A percentile compares a stretch with the other conserved stretches of the same genome.
Conservation (phyloP, 768 basidiomycete genomes). For the Tricholomella constricta region DNA sequence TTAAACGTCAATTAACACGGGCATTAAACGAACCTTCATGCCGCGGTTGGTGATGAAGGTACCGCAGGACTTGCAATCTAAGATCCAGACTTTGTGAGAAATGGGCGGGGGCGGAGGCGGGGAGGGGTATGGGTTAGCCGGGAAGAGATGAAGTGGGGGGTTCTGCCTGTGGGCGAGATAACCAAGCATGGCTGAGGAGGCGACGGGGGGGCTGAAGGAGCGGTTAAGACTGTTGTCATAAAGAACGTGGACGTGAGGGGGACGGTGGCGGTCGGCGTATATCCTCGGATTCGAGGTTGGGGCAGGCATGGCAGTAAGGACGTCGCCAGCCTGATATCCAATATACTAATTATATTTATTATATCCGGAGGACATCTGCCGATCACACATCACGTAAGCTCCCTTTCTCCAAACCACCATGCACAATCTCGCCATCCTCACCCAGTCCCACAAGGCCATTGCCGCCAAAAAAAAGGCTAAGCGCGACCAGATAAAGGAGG, state of each 20-base stretch:
- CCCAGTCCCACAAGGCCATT: constrained; percentile 61
- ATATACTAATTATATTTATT: constrained; percentile 11
- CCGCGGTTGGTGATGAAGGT: constrained; percentile 81
- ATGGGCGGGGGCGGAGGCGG: constrained; percentile 44
- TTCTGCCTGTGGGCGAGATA: constrained; percentile 35
- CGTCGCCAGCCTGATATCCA: constrained; percentile 13
- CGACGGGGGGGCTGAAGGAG: constrained; percentile 12
- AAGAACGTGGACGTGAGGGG: constrained; percentile 26
- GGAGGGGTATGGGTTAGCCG: constrained; percentile 43
- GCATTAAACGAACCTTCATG: constrained; percentile 62
- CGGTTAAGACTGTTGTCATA: constrained; percentile 18
- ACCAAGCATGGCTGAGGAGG: constrained; percentile 26
- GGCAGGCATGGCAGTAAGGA: constrained; percentile 7
- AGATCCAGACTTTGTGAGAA: constrained; percentile 77
- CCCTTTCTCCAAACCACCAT: constrained; percentile 10
- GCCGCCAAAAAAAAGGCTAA: constrained; percentile 70
- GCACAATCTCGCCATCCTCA: constrained; percentile 53
- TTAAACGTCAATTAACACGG: constrained; percentile 6
- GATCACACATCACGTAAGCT: constrained; percentile 20
- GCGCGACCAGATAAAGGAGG: constrained; percentile 69
- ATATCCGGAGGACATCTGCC: constrained; percentile 13
- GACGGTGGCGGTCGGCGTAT: constrained; percentile 8
- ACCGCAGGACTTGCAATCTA: constrained; percentile 75
- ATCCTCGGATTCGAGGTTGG: constrained; percentile 15
- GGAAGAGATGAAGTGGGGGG: constrained; percentile 37